A percentile compares a stretch with the other conserved stretches of the same genome.
These are phyloP conservation scores for Aquilaria agallochum DNA, from an alignment of 441 rosid genomes.

Conservation along the genomic window DNA sequence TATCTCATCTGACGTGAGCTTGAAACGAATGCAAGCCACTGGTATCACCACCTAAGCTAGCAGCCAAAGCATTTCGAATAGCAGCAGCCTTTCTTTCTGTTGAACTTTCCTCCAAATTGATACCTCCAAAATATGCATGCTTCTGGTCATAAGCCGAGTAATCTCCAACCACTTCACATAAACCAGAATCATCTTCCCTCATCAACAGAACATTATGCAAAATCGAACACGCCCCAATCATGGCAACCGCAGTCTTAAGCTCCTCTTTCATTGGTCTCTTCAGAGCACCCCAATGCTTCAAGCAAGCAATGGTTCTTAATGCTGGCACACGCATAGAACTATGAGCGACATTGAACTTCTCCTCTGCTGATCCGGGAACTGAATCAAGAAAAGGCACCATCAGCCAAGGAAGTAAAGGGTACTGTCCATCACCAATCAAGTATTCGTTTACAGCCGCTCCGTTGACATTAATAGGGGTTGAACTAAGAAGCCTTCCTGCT, in stretches of 20 bases:
- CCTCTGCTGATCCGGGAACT: slow-evolving; percentile 33
- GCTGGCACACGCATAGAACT: slow-evolving; percentile 29
- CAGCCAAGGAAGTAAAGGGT: slow-evolving; percentile 70
- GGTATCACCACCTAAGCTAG: slow-evolving; percentile 15
- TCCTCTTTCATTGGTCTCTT: slow-evolving; percentile 45
- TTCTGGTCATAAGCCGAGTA: slow-evolving; percentile 19
- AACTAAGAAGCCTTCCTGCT: slow-evolving; percentile 32
- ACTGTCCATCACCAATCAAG: slow-evolving; percentile 44
- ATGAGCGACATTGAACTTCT: slow-evolving; percentile 36
- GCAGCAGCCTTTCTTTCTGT: slow-evolving; percentile 23
- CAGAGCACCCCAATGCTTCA: slow-evolving; percentile 60
- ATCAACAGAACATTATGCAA: slow-evolving; percentile 57
- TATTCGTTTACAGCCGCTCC: slow-evolving; percentile 40
- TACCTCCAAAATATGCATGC: slow-evolving; percentile 17
- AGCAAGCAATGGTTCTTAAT: slow-evolving; percentile 37
- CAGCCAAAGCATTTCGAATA: slow-evolving; percentile 38
- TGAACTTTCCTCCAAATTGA: slow-evolving; percentile 21
- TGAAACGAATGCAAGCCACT: slow-evolving; percentile 6
- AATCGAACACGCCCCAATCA: slow-evolving; percentile 58
- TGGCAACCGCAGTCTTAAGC: slow-evolving; percentile 48
- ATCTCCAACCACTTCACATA: slow-evolving; percentile 29
- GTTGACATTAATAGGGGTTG: slow-evolving; percentile 22
- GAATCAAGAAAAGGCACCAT: slow-evolving; percentile 49
- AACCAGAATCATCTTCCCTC: slow-evolving; percentile 60
- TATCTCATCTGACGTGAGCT: slow-evolving; percentile 1